phyloP scores from a whole-genome alignment of 371 early-diverging fungal genomes.

The Lichtheimia ornata region DNA sequence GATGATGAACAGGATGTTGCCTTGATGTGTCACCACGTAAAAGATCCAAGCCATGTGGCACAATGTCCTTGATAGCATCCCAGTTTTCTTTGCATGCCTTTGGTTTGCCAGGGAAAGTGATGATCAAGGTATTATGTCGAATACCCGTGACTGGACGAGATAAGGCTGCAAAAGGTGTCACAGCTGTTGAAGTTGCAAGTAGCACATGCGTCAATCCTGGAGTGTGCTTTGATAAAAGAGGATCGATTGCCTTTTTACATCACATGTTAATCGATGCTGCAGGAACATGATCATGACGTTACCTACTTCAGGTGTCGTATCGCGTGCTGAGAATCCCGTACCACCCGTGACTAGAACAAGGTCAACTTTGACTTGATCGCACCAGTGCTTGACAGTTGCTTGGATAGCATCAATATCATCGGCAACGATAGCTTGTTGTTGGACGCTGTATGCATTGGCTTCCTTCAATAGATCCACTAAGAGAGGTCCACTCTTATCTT shows the following conservation, averaged over 20 bases:
- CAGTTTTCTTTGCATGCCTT: slow-evolving; percentile 87
- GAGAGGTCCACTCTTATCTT: slow-evolving; percentile 69
- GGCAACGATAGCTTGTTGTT: slow-evolving; percentile 45
- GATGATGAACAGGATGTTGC: slow-evolving; percentile 15
- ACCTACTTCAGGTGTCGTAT: slow-evolving; percentile 84
- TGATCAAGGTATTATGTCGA: slow-evolving; percentile 62
- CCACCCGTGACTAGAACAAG: slow-evolving; percentile 90
- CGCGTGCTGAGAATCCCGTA: slow-evolving; percentile 88
- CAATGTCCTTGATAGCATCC: slow-evolving; percentile 61
- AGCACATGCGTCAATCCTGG: slow-evolving; percentile 80
- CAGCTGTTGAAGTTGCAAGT: slow-evolving; percentile 65
- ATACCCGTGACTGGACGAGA: slow-evolving; percentile 87
- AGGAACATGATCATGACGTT: not conserved
- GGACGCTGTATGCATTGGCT: slow-evolving; percentile 32
- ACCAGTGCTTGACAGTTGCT: slow-evolving; percentile 52
- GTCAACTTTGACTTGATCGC: slow-evolving; percentile 48
- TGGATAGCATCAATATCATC: slow-evolving; percentile 60
- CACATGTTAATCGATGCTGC: not conserved
- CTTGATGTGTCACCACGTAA: not conserved
- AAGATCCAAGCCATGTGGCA: slow-evolving; percentile 86
- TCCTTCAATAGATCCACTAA: slow-evolving; percentile 37
- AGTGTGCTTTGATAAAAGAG: slow-evolving; percentile 69
- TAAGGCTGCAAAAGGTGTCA: slow-evolving; percentile 89
- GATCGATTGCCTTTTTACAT: slow-evolving; percentile 62
- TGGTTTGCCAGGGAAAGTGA: slow-evolving; percentile 88